phyloP scores from a whole-genome alignment of 2,329 filamentous ascomycete species.

The Cladosporium cucumerinum region DNA sequence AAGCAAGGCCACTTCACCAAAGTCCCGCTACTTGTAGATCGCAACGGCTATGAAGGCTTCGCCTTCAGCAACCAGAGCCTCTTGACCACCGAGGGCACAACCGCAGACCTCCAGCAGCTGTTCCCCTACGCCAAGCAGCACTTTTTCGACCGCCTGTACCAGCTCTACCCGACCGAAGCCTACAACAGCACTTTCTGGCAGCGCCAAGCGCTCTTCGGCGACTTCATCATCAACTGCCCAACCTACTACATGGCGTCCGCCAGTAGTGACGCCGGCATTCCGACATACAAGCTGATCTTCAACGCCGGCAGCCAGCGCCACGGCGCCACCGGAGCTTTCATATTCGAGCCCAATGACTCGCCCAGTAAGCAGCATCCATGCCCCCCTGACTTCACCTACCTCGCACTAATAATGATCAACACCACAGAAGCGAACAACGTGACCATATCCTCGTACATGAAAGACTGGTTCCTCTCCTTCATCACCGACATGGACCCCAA shows the following conservation, averaged over 20 bases:
- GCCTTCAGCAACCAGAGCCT: constrained; percentile 34
- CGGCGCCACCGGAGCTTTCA: constrained; percentile 28
- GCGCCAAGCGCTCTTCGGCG: constrained; percentile 40
- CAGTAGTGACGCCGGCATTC: constrained; percentile 8
- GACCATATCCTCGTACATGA: constrained; percentile 35
- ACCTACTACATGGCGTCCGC: constrained; percentile 38
- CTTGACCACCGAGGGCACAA: constrained; percentile 31
- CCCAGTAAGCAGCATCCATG: neutral
- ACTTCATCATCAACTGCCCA: constrained; percentile 43
- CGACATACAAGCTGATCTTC: constrained; percentile 37
- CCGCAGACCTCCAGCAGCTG: constrained; percentile 30
- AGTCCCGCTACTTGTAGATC: constrained; percentile 37
- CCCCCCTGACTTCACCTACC: neutral
- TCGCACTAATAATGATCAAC: neutral
- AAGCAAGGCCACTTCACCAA: constrained; percentile 34
- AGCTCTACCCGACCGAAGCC: constrained; percentile 36
- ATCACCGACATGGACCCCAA: constrained; percentile 37
- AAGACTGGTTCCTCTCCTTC: constrained; percentile 36
- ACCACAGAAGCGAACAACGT: constrained; percentile 26
- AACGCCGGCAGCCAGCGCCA: constrained; percentile 35
- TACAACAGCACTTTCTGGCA: constrained; percentile 40
- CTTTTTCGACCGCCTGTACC: constrained; percentile 40
- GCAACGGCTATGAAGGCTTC: constrained; percentile 38
- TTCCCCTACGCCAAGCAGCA: constrained; percentile 37
- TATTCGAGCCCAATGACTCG: constrained; percentile 17